Evolutionary conservation across 495 filamentous ascomycete genomes (phyloP).

Genomic region (Penicillium flavigenum): DNA sequence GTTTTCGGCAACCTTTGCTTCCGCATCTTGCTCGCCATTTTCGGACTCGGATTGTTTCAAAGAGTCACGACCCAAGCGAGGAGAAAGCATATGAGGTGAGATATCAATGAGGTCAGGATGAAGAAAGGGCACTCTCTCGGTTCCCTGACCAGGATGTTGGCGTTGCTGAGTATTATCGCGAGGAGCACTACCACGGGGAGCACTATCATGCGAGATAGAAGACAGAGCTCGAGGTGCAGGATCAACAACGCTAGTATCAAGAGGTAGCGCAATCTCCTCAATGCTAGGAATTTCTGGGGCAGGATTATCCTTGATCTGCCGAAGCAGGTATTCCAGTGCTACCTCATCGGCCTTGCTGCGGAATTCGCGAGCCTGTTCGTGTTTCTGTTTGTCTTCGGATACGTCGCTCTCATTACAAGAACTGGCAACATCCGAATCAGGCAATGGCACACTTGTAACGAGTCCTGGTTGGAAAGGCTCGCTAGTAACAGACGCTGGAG

Average conservation of each 20-base stretch:
- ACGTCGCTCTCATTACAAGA: background rate
- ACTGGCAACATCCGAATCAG: background rate
- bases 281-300: background rate
- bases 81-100: background rate
- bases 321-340: background rate
- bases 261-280: background rate
- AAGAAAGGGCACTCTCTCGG: conserved; percentile 6
- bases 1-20: background rate
- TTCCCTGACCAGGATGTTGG: background rate
- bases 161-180: background rate
- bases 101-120: conserved; percentile 8
- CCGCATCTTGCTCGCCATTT: background rate
- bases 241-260: background rate
- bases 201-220: background rate
- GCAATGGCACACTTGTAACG: background rate
- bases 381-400: too few species aligned
- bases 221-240: background rate
- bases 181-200: background rate
- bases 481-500: background rate
- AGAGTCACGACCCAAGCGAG: background rate
- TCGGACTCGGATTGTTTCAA: background rate
- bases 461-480: background rate
- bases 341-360: background rate
- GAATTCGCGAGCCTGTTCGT: background rate
- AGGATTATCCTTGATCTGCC: background rate